These are phyloP conservation scores for Penicillium sp. DNA, from an alignment of 2,329 filamentous ascomycete species.

Conservation along the genomic window DNA sequence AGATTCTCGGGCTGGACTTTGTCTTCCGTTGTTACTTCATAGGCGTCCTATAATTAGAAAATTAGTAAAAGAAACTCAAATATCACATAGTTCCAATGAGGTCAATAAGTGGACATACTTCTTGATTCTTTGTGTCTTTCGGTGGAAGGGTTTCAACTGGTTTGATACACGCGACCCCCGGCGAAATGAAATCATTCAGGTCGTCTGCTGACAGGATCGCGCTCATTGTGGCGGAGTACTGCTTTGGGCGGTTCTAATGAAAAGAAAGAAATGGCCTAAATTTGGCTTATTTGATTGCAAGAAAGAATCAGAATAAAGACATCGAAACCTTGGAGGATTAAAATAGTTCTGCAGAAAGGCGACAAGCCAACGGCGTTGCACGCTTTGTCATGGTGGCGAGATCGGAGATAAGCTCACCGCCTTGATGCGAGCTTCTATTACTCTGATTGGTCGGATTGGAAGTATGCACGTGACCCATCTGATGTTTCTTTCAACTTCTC, in stretches of 20 bases:
- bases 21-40: constrained; percentile 94
- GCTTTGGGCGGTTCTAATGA: constrained; percentile 13
- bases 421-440: neutral
- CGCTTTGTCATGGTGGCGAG: constrained; percentile 38
- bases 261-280: neutral
- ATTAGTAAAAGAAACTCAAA: constrained; percentile 19
- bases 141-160: constrained; percentile 86
- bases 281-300: neutral
- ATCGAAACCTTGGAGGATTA: neutral
- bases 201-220: constrained; percentile 96
- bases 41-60: constrained; percentile 50
- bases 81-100: neutral
- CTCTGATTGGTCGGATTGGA: neutral
- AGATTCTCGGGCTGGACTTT: constrained; percentile 58
- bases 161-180: constrained; percentile 96
- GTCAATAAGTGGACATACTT: constrained; percentile 37
- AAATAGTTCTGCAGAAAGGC: constrained; percentile 8
- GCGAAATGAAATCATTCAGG: constrained; percentile 98
- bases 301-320: neutral
- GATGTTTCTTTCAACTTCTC: constrained; percentile 1
- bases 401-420: constrained; percentile 35
- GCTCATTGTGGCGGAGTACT: constrained; percentile 64
- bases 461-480: neutral
- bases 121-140: constrained; percentile 49
- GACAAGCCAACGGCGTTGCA: constrained; percentile 17